These are phyloP conservation scores for Allium cepa DNA, from an alignment of 106 monocot species.

Conservation along the genomic window DNA sequence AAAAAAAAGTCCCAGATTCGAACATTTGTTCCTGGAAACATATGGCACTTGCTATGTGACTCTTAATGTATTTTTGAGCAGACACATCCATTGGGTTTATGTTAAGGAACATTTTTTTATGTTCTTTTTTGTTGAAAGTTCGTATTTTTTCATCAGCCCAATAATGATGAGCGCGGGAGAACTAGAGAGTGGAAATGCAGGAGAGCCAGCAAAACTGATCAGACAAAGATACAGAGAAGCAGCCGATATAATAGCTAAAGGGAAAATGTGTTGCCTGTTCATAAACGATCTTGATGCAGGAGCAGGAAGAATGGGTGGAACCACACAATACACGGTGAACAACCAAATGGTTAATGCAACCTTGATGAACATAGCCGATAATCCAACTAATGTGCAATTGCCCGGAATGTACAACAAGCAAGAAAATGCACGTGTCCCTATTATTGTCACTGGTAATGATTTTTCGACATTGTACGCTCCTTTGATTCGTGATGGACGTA, in stretches of 20 bases:
- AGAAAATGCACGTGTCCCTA: constrained; percentile 83
- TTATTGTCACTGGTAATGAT: constrained; percentile 94
- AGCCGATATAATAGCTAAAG: constrained; percentile 83
- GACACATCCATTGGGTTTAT: neutral
- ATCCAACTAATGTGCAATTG: constrained; percentile 93
- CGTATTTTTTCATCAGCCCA: constrained; percentile 33
- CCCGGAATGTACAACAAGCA: constrained; percentile 99
- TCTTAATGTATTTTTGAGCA: neutral
- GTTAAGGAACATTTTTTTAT: neutral
- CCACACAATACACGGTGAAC: constrained; percentile 99
- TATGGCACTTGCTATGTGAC: neutral
- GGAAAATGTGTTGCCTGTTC: constrained; percentile 95
- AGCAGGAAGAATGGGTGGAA: constrained; percentile 89
- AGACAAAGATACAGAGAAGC: constrained; percentile 98
- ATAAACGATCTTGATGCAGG: constrained; percentile 99
- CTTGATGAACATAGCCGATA: constrained; percentile 98
- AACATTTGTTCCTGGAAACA: neutral
- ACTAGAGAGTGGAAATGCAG: constrained; percentile 93
- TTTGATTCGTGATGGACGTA: constrained; percentile 92
- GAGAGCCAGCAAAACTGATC: constrained; percentile 93
- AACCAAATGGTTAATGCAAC: constrained; percentile 99
- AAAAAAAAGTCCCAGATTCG: neutral
- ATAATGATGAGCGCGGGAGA: constrained; percentile 99
- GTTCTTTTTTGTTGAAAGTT: neutral
- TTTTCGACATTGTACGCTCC: constrained; percentile 98